Conservation (phyloP, 768 basidiomycete genomes). For the Tremella fuciformis region DNA sequence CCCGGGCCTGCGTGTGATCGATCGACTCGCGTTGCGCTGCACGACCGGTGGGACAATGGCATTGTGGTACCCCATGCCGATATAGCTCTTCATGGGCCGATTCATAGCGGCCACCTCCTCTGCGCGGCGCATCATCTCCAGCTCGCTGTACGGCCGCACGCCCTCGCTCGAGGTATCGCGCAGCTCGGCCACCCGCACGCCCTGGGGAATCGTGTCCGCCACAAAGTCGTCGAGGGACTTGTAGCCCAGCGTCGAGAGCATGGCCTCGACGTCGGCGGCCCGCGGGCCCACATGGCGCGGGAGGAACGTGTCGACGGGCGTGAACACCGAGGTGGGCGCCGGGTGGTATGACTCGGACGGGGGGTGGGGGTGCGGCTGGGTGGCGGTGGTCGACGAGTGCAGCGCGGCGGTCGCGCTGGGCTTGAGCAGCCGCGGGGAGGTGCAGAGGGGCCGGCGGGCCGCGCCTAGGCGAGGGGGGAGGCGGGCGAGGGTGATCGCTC, state of each 20-base stretch:
- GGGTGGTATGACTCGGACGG: slow-evolving; percentile 38
- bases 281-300: slow-evolving; percentile 92
- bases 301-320: slow-evolving; percentile 82
- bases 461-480: too few species aligned
- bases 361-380: slow-evolving; percentile 40
- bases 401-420: too few species aligned
- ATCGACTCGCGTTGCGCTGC: slow-evolving; percentile 64
- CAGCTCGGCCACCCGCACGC: slow-evolving; percentile 65
- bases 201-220: slow-evolving; percentile 71
- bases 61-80: slow-evolving; percentile 96
- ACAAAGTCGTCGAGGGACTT: slow-evolving; percentile 85
- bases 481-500: too few species aligned
- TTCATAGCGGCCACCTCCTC: slow-evolving; percentile 75
- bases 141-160: slow-evolving; percentile 77
- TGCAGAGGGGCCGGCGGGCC: too few species aligned
- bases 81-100: slow-evolving; percentile 82
- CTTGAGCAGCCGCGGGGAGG: too few species aligned
- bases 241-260: slow-evolving; percentile 83
- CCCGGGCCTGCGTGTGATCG: background rate
- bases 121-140: slow-evolving; percentile 72
- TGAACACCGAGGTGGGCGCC: slow-evolving; percentile 60
- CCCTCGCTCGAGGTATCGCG: slow-evolving; percentile 61
- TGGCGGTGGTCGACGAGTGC: slow-evolving; percentile 44
- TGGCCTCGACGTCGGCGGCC: slow-evolving; percentile 68
- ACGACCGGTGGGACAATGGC: slow-evolving; percentile 95